Percentiles rank a stretch among this genome's conserved stretches.
phyloP scores from a whole-genome alignment of 345 rosid species.

The Gossypium stocksii region DNA sequence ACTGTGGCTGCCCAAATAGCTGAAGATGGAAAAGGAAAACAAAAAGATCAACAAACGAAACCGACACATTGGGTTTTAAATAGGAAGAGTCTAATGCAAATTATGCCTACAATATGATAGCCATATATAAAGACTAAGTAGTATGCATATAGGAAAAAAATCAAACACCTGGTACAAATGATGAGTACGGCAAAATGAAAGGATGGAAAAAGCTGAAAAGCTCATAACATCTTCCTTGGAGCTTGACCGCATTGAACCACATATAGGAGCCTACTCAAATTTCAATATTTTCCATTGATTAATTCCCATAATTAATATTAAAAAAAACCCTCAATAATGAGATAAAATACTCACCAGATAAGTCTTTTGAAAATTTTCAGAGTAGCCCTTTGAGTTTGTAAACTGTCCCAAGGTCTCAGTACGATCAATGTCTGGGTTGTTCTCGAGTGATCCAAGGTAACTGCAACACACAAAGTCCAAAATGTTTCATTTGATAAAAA shows the following conservation, averaged over 20 bases:
- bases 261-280: conserved; percentile 52
- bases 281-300: not conserved
- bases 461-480: conserved; percentile 14
- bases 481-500: too few species aligned
- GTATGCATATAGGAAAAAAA: not conserved
- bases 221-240: conserved; percentile 60
- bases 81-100: too few species aligned
- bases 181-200: conserved; percentile 73
- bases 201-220: conserved; percentile 73
- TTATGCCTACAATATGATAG: too few species aligned
- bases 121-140: not conserved
- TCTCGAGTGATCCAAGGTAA: conserved; percentile 59
- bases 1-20: conserved; percentile 84
- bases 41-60: not conserved
- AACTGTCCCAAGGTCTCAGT: conserved; percentile 72
- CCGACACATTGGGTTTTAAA: too few species aligned
- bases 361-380: conserved; percentile 70
- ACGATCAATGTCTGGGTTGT: conserved; percentile 55
- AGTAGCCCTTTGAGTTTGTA: conserved; percentile 58
- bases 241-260: conserved; percentile 88
- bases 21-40: conserved; percentile 17
- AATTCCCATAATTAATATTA: not conserved
- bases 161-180: conserved; percentile 70
- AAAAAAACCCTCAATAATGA: not conserved
- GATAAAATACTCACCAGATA: conserved; percentile 48